Percentiles rank a stretch among this genome's conserved stretches.
Evolutionary conservation across 1,139 yeast species (phyloP).

Genomic region (Lodderomyces orthopsilosis): DNA sequence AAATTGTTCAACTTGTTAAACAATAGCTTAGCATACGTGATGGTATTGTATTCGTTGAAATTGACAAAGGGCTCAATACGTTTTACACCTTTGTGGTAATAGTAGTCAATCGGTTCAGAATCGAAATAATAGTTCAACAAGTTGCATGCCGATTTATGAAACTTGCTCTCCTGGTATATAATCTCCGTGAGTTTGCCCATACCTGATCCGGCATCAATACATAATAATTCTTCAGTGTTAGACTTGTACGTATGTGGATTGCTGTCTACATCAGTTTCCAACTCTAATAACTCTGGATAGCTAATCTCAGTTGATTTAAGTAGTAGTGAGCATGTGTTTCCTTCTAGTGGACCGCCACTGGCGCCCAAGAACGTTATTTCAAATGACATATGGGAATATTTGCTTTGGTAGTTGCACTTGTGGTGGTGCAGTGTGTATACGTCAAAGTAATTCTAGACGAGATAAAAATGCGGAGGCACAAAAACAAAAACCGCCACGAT

Average conservation of each 20-base stretch:
- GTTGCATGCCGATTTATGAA: constrained; percentile 13
- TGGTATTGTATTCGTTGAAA: constrained; percentile 12
- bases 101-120: constrained; percentile 14
- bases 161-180: constrained; percentile 28
- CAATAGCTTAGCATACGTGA: constrained; percentile 23
- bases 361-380: constrained; percentile 63
- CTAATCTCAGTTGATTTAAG: constrained; percentile 52
- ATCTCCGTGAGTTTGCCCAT: constrained; percentile 55
- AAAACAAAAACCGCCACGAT: background rate
- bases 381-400: constrained; percentile 14
- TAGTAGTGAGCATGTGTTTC: constrained; percentile 62
- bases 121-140: constrained; percentile 27
- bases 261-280: background rate
- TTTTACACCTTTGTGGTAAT: constrained; percentile 16
- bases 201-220: constrained; percentile 83
- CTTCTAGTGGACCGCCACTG: constrained; percentile 77
- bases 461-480: background rate
- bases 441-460: background rate
- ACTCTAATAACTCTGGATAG: constrained; percentile 24
- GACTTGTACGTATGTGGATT: background rate
- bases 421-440: background rate
- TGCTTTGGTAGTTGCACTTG: background rate
- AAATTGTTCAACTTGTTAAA: constrained; percentile 40
- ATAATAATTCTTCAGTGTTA: constrained; percentile 40
- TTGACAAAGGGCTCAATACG: constrained; percentile 29